Base-by-base conservation (phyloP, 2,329 filamentous ascomycete genomes). In the Parastagonospora nodorum region DNA sequence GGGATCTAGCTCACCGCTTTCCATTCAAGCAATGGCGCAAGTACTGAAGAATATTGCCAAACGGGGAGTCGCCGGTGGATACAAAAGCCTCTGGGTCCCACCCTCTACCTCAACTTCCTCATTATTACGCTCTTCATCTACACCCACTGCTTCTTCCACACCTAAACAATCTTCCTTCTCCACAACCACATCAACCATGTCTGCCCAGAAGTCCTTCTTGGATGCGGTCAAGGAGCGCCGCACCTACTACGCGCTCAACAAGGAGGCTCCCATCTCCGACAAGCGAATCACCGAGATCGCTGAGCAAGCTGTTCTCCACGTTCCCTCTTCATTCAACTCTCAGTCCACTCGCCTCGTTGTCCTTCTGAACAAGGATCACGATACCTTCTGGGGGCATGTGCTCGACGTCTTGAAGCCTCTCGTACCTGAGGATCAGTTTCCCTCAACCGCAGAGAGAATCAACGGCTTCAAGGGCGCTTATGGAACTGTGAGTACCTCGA, bases 321-420 rank as follows among this genome's bases (percentile, higher is more conserved):
- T 88, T 1, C 92, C 92, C 36, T 88, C 84, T 45, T 86, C 87
- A 58, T 97, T 96, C 87, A 96, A 97, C 85, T 89, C 86, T 36
- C 92, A 96, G 80, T 86, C 86, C 61, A 88, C 89, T 61, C 87
- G 92, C 52, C 77, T 88, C 51, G 83, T 96, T 41, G 83, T 96
- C 44, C 84, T 97, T 47, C 82, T 94, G 67, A 87, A 88, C 67
- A 84, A 83, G 55, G 89, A 96, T 75, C 92, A 97, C 79, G 86
- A 92, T 66, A 88, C 89, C 78, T 85, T 96, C 63, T 97, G 92
- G 93, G 87, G 90, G 71, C 80, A 91, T 52, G 82, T 85, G 48
- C 75, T 79, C 53, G 84, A 87, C 27, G 76, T 82, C 45, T 80
- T 93, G 51, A 85, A 87, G 78, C 78, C 79, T 16, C 82, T 92